Conservation (phyloP, 2,329 filamentous ascomycete genomes). For the Beauveria sp. region DNA sequence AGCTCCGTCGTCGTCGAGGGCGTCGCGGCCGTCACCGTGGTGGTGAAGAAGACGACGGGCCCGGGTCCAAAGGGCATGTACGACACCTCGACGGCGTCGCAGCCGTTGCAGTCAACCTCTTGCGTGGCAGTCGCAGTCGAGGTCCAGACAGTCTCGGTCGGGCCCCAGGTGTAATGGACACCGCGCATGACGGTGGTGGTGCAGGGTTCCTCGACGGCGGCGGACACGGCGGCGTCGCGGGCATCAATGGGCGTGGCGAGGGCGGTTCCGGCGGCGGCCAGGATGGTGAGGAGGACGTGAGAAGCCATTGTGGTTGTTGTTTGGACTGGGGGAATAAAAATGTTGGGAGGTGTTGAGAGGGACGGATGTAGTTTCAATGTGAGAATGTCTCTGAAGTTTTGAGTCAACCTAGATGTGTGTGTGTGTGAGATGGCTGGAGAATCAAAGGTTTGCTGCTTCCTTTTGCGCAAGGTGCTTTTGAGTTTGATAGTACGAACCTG, state of each 20-base stretch:
- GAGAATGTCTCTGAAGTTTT: too few relatives aligned
- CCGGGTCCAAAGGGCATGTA: slow-evolving; percentile 13
- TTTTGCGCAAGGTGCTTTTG: too few relatives aligned
- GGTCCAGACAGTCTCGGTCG: slow-evolving; percentile 20
- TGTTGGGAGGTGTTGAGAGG: not conserved
- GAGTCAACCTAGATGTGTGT: too few relatives aligned
- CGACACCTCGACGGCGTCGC: slow-evolving; percentile 12
- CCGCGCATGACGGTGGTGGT: slow-evolving; percentile 6
- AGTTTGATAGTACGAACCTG: too few relatives aligned
- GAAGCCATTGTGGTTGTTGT: not conserved
- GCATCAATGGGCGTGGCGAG: not conserved
- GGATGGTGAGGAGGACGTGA: not conserved
- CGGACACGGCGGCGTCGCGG: too few relatives aligned
- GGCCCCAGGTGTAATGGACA: slow-evolving; percentile 14
- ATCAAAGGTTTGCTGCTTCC: too few relatives aligned
- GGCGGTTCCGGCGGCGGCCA: not conserved
- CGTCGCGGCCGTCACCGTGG: slow-evolving; percentile 16
- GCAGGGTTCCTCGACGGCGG: slow-evolving; percentile 7
- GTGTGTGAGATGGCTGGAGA: too few relatives aligned
- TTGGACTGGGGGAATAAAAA: not conserved
- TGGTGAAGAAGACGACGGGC: slow-evolving; percentile 18
- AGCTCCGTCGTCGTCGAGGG: slow-evolving; percentile 13
- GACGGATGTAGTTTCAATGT: too few relatives aligned
- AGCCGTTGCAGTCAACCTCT: slow-evolving; percentile 20
- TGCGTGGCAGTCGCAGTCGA: slow-evolving; percentile 18